Evolutionary conservation across 1,284 basidiomycete genomes (phyloP).

Genomic region (Schizophyllum amplum): DNA sequence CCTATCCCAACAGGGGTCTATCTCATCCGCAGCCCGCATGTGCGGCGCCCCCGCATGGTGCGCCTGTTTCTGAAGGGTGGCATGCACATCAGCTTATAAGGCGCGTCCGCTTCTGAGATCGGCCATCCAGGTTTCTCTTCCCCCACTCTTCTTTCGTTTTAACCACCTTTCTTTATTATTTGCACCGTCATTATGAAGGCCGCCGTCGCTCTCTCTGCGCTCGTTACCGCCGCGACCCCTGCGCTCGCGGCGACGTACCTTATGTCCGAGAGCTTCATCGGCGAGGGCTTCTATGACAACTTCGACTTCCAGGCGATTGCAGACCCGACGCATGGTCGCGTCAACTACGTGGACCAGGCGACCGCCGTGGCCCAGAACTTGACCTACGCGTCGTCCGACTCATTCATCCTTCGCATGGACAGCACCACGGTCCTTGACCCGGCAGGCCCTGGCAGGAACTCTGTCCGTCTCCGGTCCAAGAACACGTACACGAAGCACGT

Average conservation of each 20-base stretch:
- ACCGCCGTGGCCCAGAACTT: constrained; percentile 28
- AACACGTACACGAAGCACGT: constrained; percentile 45
- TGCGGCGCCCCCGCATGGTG: background rate
- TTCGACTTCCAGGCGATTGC: constrained; percentile 37
- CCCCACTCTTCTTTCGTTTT: background rate
- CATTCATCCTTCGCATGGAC: constrained; percentile 37
- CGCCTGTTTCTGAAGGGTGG: background rate
- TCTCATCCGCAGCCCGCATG: background rate
- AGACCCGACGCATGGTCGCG: constrained; percentile 41
- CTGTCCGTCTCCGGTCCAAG: constrained; percentile 46
- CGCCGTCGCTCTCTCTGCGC: background rate
- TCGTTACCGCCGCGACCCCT: background rate
- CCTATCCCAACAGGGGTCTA: background rate
- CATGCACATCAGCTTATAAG: background rate
- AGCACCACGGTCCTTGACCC: constrained; percentile 32
- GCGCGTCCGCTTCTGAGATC: background rate
- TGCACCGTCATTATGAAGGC: background rate
- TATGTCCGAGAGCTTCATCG: constrained; percentile 30
- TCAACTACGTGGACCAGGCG: constrained; percentile 31
- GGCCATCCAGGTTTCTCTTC: background rate
- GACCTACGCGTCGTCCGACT: constrained; percentile 24
- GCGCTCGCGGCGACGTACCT: constrained; percentile 25
- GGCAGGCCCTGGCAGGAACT: constrained; percentile 46
- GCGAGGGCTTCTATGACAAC: constrained; percentile 29
- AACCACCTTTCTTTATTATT: background rate